A percentile compares a stretch with the other conserved stretches of the same genome.
These are phyloP conservation scores for Fraxinus pennsylvanica DNA, from an alignment of 257 asterid genomes.

Conservation along the genomic window DNA sequence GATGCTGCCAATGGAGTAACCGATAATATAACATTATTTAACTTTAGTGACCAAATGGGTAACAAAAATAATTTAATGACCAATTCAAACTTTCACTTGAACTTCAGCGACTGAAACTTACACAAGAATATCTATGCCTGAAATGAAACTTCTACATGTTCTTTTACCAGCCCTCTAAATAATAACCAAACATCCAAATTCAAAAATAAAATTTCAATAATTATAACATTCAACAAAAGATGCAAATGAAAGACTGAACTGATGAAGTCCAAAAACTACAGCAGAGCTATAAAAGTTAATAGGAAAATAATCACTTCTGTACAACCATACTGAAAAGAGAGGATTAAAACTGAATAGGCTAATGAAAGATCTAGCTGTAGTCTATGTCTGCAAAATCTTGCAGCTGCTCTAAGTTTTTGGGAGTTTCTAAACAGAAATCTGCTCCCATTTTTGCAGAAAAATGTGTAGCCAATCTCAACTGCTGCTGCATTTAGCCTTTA, in stretches of 20 bases:
- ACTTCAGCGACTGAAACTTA: too few relatives aligned
- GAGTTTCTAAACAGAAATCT: not conserved
- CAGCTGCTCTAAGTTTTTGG: not conserved
- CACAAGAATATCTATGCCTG: too few relatives aligned
- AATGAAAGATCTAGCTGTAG: not conserved
- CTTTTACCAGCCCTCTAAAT: not conserved
- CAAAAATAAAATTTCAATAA: not conserved
- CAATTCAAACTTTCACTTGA: too few relatives aligned
- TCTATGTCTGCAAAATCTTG: not conserved
- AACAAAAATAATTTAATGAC: too few relatives aligned
- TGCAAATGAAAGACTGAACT: not conserved
- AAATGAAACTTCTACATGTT: too few relatives aligned
- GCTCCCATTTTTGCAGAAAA: not conserved
- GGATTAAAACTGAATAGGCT: not conserved
- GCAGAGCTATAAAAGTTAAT: not conserved
- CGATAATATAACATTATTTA: too few relatives aligned
- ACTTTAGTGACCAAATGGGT: too few relatives aligned
- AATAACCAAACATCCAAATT: not conserved
- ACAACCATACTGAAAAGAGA: not conserved
- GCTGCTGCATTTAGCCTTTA: not conserved
- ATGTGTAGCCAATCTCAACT: not conserved
- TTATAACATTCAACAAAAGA: not conserved
- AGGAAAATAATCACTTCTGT: not conserved
- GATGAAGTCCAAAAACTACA: not conserved
- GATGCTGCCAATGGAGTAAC: too few relatives aligned